Evolutionary conservation across 257 asterid genomes (phyloP).

Genomic region (Dorcoceras hygrometricum): DNA sequence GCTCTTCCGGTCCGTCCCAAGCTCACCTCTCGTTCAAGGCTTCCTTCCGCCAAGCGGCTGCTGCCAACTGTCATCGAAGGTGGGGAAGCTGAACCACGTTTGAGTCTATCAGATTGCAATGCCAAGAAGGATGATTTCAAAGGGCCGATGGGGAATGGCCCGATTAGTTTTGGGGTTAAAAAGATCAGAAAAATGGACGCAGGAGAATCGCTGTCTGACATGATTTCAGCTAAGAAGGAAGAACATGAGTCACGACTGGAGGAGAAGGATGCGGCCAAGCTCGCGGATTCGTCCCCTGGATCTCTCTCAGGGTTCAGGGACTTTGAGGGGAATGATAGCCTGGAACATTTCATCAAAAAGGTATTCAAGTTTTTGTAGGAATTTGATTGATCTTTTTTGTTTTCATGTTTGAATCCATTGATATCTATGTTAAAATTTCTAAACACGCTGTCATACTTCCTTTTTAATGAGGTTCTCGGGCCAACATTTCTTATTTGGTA

Average conservation of each 20-base stretch:
- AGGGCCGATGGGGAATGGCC: constrained; percentile 27
- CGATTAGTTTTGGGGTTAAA: constrained; percentile 39
- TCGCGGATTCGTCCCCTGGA: constrained; percentile 27
- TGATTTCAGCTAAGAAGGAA: constrained; percentile 28
- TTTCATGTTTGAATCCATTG: constrained; percentile 1
- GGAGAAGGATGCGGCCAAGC: constrained; percentile 28
- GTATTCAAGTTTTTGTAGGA: too few relatives aligned
- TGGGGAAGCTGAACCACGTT: constrained; percentile 26
- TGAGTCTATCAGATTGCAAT: constrained; percentile 23
- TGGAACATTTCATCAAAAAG: constrained; percentile 60
- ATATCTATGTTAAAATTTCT: background rate
- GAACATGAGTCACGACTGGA: constrained; percentile 29
- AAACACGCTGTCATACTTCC: background rate
- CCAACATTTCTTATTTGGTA: background rate
- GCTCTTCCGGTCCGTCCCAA: constrained; percentile 79
- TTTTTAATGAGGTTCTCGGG: constrained; percentile 18
- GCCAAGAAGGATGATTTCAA: constrained; percentile 29
- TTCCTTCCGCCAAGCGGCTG: constrained; percentile 59
- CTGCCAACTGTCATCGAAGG: constrained; percentile 37
- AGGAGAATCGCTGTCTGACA: constrained; percentile 44
- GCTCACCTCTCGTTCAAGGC: constrained; percentile 57
- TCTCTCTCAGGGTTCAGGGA: constrained; percentile 38
- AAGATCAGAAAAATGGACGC: constrained; percentile 42
- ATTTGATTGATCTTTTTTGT: constrained; percentile 8
- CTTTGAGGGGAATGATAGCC: constrained; percentile 45